Evolutionary conservation across 2,329 filamentous ascomycete species (phyloP).

Genomic region (Bimuria novae-zelandiae): DNA sequence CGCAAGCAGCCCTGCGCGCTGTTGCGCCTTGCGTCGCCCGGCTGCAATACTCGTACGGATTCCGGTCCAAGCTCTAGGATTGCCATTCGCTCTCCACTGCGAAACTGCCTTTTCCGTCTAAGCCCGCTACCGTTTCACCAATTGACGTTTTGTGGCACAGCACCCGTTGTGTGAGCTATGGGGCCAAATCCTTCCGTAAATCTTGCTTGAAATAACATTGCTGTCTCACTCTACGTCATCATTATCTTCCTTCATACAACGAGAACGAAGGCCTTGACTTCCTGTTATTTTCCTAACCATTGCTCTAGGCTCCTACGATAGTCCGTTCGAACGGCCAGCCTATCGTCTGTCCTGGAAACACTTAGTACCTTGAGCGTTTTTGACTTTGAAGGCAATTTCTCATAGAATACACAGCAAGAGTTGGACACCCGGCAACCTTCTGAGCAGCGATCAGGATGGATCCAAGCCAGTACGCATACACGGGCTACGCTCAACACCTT

Average conservation of each 20-base stretch:
- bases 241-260: background rate
- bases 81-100: background rate
- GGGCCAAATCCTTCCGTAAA: conserved; percentile 11
- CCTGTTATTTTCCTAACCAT: background rate
- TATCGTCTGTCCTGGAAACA: no score
- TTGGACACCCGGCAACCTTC: no score
- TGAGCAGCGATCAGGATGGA: conserved; percentile 12
- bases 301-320: no score
- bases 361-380: no score
- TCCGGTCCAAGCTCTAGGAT: background rate
- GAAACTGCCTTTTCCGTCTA: background rate
- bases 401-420: no score
- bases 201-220: background rate
- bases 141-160: conserved; percentile 1
- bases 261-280: background rate
- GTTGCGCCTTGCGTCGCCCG: no score
- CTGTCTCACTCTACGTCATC: background rate
- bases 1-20: conserved; percentile 4
- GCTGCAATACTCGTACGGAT: no score
- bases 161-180: background rate
- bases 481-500: conserved; percentile 11
- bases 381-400: no score
- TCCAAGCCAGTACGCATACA: conserved; percentile 11
- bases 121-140: conserved; percentile 9
- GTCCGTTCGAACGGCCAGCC: no score